These are phyloP conservation scores for Endothia cerciana DNA, from an alignment of 2,329 filamentous ascomycete genomes.

Conservation along the genomic window DNA sequence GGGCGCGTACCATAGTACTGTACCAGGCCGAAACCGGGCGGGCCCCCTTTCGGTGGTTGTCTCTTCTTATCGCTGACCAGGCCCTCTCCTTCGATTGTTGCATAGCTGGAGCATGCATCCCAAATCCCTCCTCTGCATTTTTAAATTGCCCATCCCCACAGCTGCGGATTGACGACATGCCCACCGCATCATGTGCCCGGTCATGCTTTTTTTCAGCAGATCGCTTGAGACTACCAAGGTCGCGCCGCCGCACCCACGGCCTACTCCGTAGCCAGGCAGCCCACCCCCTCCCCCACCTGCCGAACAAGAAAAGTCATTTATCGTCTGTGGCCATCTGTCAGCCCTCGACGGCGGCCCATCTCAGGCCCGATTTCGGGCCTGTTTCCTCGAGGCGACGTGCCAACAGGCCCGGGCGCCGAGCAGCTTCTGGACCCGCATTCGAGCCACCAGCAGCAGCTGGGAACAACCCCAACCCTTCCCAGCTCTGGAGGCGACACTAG, in stretches of 20 bases:
- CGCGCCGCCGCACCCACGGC: background rate
- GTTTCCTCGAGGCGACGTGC: too few species aligned
- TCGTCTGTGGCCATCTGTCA: too few species aligned
- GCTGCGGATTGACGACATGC: conserved; percentile 11
- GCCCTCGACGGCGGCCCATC: too few species aligned
- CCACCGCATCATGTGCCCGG: conserved; percentile 23
- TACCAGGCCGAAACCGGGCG: background rate
- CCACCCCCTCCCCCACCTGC: too few species aligned
- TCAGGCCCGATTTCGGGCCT: too few species aligned
- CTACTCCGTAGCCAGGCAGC: too few species aligned
- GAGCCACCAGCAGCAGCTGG: too few species aligned
- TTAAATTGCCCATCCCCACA: conserved; percentile 11
- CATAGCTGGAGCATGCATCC: conserved; percentile 12
- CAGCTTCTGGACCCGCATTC: too few species aligned
- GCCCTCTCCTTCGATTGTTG: conserved; percentile 11
- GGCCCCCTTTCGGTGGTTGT: background rate
- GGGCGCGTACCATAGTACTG: background rate
- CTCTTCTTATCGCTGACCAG: background rate
- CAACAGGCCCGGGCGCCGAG: too few species aligned
- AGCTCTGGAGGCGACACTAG: background rate
- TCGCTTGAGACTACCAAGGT: background rate
- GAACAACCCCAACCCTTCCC: background rate
- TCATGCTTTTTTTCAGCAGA: conserved; percentile 15
- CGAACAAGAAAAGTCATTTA: too few species aligned
- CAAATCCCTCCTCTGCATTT: background rate